Evolutionary conservation across 2,329 filamentous ascomycete genomes (phyloP).

Genomic region (Stemphylium lycopersici): DNA sequence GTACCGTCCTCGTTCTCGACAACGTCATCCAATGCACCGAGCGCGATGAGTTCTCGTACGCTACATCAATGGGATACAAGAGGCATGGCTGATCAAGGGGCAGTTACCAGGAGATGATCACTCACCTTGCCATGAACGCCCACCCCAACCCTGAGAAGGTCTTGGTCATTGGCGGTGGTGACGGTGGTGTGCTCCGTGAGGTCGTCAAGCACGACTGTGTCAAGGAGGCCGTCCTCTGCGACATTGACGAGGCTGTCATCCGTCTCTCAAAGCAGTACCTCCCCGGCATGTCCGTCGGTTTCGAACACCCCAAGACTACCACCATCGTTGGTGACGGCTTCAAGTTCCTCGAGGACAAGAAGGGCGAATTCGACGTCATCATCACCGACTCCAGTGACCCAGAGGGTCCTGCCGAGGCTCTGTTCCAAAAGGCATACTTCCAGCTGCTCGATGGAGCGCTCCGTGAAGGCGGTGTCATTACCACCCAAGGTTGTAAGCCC

Average conservation of each 20-base stretch:
- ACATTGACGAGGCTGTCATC: constrained; percentile 99
- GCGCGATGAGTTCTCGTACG: constrained; percentile 92
- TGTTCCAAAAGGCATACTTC: constrained; percentile 99
- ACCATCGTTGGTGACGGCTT: constrained; percentile 96
- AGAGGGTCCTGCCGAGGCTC: constrained; percentile 91
- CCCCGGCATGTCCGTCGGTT: constrained; percentile 89
- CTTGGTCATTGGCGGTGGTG: constrained; percentile 95
- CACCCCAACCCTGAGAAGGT: constrained; percentile 99
- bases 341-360: constrained; percentile 96
- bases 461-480: constrained; percentile 95
- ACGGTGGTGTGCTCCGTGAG: constrained; percentile 96
- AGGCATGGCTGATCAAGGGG: constrained; percentile 21
- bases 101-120: constrained; percentile 99
- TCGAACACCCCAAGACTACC: constrained; percentile 91
- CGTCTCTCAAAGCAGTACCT: constrained; percentile 98
- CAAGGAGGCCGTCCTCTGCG: constrained; percentile 94
- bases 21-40: constrained; percentile 99
- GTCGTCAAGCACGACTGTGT: constrained; percentile 98
- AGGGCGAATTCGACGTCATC: constrained; percentile 98
- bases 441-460: constrained; percentile 89
- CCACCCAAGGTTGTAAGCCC: constrained; percentile 99
- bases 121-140: constrained; percentile 96
- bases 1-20: constrained; percentile 94
- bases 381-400: constrained; percentile 99
- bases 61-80: constrained; percentile 9